Evolutionary conservation across 495 filamentous ascomycete species (phyloP), one percentile per base, ranked within the genome.

Genomic region (Tuber magnatum): DNA sequence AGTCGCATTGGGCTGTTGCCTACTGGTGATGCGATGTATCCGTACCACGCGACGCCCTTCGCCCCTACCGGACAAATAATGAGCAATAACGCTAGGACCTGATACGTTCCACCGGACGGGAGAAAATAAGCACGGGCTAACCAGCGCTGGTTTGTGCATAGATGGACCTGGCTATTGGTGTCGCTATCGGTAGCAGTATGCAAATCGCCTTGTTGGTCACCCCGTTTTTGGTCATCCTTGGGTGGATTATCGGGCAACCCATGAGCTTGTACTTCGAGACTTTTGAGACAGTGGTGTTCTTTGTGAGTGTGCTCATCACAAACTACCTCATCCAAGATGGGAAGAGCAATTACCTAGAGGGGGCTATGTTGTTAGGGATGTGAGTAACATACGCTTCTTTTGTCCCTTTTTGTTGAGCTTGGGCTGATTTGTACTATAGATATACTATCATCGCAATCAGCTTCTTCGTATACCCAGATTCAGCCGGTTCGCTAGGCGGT

Each of bases 91-190:
- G 32, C 65, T 35, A 24, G 16, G n/a, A 16, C 39, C 44, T 75
- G 22, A 48, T 39, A n/a, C 12, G 70, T 35, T 70, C 35, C 35
- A 20, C 35, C 40, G 65, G 61, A n/a, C 12, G 10, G 32, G 46
- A 40, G 35, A 14, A 39, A 61, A 41, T 41, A 22, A n/a, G 41
- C 70, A 61, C 41, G n/a, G 22, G 68, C 68, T 75, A 41, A 75
- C 73, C 0, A 65, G 56, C 16, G 28, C 16, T 65, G 6, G 20
- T 35, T 12, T 35, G 40, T 74, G 40, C 43, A 35, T 46, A 82
- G 88, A 99, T 98, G 95, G 93, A 97, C 80, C 87, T 99, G 24
- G 94, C 94, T 28, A 92, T 99, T 85, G 92, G 92, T 28, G 94
- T 97, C 38, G 95, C 94, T 14, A 93, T 99, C 76, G 94, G 94